Percentiles rank a stretch among this genome's conserved stretches.
phyloP scores from a whole-genome alignment of 306 rosid species.

The Luffa aegyptiaca region DNA sequence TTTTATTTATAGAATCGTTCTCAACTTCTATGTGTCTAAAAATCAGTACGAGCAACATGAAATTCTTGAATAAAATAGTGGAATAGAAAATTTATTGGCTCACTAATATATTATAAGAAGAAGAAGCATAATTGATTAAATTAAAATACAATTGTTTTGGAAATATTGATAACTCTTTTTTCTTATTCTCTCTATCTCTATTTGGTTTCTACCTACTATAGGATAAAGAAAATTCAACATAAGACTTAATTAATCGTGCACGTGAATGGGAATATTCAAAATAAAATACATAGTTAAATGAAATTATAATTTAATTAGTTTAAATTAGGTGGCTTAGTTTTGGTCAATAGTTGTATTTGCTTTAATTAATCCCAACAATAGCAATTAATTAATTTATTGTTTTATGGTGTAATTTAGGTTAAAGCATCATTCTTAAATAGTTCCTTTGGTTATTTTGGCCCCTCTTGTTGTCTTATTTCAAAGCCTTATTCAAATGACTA shows the following conservation, averaged over 20 bases:
- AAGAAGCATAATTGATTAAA: neutral
- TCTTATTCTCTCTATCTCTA: neutral
- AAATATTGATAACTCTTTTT: neutral
- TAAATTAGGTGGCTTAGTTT: neutral
- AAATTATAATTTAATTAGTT: neutral
- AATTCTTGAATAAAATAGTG: neutral
- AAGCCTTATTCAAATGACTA: neutral
- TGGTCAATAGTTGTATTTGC: neutral
- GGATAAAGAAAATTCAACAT: neutral
- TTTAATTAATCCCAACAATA: neutral
- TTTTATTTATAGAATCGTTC: neutral
- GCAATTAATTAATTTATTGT: neutral
- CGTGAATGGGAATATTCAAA: neutral
- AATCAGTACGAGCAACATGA: neutral
- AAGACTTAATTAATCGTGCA: neutral
- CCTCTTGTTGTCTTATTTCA: slow-evolving; percentile 1
- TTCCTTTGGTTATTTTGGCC: neutral
- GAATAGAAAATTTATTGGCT: neutral
- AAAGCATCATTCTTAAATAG: neutral
- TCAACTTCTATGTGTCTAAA: neutral
- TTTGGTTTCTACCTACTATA: neutral
- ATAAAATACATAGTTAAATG: neutral
- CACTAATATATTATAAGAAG: neutral
- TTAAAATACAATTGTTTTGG: neutral
- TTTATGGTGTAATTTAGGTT: neutral